Percentiles rank a stretch among this genome's conserved stretches.
Evolutionary conservation across 176 grass and related monocot genomes (phyloP).

Genomic region (Carex parvula): DNA sequence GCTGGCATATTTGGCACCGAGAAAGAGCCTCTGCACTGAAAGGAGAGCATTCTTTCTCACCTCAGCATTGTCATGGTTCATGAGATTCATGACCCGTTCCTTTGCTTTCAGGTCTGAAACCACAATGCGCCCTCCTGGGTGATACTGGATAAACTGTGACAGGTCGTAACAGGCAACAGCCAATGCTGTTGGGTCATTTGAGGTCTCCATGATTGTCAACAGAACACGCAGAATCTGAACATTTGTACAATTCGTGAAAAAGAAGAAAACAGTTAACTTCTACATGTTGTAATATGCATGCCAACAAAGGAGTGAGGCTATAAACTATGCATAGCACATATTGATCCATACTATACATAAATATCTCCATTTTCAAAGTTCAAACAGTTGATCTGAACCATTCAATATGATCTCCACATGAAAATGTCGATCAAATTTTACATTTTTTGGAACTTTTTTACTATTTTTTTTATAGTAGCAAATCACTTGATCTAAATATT

Average conservation of each 20-base stretch:
- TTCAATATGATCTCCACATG: too few relatives aligned
- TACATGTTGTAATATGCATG: background rate
- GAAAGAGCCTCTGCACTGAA: conserved; percentile 92
- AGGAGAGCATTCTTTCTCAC: conserved; percentile 82
- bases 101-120: conserved; percentile 77
- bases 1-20: conserved; percentile 83
- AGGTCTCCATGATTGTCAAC: conserved; percentile 76
- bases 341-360: too few relatives aligned
- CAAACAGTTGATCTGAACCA: too few relatives aligned
- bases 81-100: conserved; percentile 93
- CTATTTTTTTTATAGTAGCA: too few relatives aligned
- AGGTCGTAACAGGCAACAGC: conserved; percentile 89
- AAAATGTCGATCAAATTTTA: too few relatives aligned
- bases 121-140: conserved; percentile 69
- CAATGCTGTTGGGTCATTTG: conserved; percentile 66
- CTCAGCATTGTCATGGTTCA: conserved; percentile 80
- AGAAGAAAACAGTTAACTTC: background rate
- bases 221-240: conserved; percentile 78
- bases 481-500: too few relatives aligned
- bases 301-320: background rate
- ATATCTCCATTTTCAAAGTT: too few relatives aligned
- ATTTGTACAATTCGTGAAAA: too few relatives aligned
- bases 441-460: too few relatives aligned
- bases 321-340: too few relatives aligned
- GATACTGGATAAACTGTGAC: conserved; percentile 95